Conservation (phyloP, 495 filamentous ascomycete genomes). For the Aspergillus leporis region DNA sequence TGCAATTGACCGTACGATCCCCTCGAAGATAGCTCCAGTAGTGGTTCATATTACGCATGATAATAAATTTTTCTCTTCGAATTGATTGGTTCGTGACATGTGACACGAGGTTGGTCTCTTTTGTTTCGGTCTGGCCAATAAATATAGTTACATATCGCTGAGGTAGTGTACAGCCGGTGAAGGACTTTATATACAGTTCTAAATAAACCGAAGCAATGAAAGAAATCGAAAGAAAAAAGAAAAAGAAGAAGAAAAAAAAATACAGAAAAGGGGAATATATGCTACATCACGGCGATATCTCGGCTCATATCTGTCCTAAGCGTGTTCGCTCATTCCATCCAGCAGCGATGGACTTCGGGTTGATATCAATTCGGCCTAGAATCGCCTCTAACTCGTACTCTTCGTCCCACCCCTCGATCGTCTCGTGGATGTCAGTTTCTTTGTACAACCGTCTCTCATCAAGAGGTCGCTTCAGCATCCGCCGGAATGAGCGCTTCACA, state of each 20-base stretch:
- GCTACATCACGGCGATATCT: not conserved
- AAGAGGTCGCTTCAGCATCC: conserved; percentile 16
- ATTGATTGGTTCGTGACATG: not conserved
- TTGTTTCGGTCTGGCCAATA: not conserved
- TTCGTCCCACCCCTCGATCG: conserved; percentile 30
- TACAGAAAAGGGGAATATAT: not conserved
- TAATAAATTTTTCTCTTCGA: not conserved
- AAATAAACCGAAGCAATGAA: not conserved
- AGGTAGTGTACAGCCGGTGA: not conserved
- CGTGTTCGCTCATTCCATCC: conserved; percentile 19
- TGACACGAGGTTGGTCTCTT: not conserved
- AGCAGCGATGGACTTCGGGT: conserved; percentile 10
- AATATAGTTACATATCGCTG: not conserved
- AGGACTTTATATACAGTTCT: conserved; percentile 12
- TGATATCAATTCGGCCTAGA: conserved; percentile 18
- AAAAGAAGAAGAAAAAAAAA: not conserved
- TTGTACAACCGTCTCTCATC: conserved; percentile 18
- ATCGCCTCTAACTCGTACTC: conserved; percentile 30
- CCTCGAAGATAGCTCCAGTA: not conserved
- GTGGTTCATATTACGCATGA: not conserved
- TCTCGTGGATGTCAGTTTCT: conserved; percentile 8
- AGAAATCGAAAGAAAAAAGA: conserved; percentile 2
- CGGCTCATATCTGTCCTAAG: conserved; percentile 3
- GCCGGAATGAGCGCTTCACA: conserved; percentile 16
- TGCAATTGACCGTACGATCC: conserved; percentile 9